Percentiles rank a stretch among this genome's conserved stretches.
These are phyloP conservation scores for Silybum marianum DNA, from an alignment of 129 eudicot genomes.

Conservation along the genomic window DNA sequence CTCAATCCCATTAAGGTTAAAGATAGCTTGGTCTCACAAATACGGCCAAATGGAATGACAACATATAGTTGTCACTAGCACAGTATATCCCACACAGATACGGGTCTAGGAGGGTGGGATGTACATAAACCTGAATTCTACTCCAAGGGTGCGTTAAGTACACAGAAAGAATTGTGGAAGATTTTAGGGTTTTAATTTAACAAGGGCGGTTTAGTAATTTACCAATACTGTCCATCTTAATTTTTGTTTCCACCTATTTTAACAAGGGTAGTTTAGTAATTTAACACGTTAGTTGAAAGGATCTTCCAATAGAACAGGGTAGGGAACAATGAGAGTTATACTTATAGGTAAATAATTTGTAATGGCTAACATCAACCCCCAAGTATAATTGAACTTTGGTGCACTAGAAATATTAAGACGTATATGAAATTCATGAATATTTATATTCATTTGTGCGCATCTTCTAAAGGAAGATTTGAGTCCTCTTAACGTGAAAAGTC, in stretches of 20 bases:
- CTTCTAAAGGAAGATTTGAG: neutral
- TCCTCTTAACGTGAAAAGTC: neutral
- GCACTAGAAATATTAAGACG: too few species aligned
- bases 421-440: neutral
- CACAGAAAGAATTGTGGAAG: neutral
- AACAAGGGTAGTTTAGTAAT: neutral
- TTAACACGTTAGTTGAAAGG: too few species aligned
- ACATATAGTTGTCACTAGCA: neutral
- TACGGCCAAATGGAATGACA: neutral
- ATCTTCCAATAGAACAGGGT: neutral
- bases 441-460: neutral
- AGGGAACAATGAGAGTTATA: neutral
- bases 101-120: neutral
- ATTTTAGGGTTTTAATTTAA: neutral
- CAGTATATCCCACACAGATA: too few species aligned
- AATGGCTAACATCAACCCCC: neutral
- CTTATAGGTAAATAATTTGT: neutral
- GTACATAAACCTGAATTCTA: neutral
- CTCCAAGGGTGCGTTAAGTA: neutral
- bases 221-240: too few species aligned
- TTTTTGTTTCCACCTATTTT: too few species aligned
- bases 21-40: neutral
- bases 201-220: too few species aligned
- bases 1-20: neutral
- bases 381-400: too few species aligned